A percentile compares a stretch with the other conserved stretches of the same genome.
Evolutionary conservation across 2,329 filamentous ascomycete species (phyloP).

Genomic region (Sclerotinia glacialis): DNA sequence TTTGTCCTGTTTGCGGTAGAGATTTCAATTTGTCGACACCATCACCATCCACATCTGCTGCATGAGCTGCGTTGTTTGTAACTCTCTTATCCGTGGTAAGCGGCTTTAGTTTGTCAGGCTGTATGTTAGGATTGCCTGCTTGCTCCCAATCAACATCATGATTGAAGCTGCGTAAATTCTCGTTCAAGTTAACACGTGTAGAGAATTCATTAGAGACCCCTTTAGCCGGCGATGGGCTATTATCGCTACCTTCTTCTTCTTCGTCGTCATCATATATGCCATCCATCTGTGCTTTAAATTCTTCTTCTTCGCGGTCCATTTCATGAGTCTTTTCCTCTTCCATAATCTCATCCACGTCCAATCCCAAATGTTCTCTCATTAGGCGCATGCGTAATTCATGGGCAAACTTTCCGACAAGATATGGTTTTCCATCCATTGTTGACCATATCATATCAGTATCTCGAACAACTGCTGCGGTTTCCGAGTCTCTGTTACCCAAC

Average conservation of each 20-base stretch:
- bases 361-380: slow-evolving; percentile 95
- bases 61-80: slow-evolving; percentile 60
- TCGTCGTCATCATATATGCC: slow-evolving; percentile 56
- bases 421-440: slow-evolving; percentile 85
- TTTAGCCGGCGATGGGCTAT: slow-evolving; percentile 26
- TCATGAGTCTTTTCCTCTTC: slow-evolving; percentile 73
- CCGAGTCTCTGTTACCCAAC: slow-evolving; percentile 87
- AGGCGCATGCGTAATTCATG: slow-evolving; percentile 88
- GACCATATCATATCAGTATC: slow-evolving; percentile 93
- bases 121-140: slow-evolving; percentile 39
- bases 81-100: slow-evolving; percentile 52
- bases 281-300: slow-evolving; percentile 59
- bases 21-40: slow-evolving; percentile 73
- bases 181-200: slow-evolving; percentile 48
- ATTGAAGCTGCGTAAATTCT: slow-evolving; percentile 67
- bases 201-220: slow-evolving; percentile 51
- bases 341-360: slow-evolving; percentile 88
- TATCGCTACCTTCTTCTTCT: slow-evolving; percentile 27
- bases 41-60: slow-evolving; percentile 73
- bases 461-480: slow-evolving; percentile 83
- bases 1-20: slow-evolving; percentile 58
- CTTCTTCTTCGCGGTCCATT: slow-evolving; percentile 52
- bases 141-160: slow-evolving; percentile 58
- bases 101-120: slow-evolving; percentile 46
- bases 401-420: slow-evolving; percentile 86